Conservation (phyloP, 305 asterid species). For the Fraxinus ornus region DNA sequence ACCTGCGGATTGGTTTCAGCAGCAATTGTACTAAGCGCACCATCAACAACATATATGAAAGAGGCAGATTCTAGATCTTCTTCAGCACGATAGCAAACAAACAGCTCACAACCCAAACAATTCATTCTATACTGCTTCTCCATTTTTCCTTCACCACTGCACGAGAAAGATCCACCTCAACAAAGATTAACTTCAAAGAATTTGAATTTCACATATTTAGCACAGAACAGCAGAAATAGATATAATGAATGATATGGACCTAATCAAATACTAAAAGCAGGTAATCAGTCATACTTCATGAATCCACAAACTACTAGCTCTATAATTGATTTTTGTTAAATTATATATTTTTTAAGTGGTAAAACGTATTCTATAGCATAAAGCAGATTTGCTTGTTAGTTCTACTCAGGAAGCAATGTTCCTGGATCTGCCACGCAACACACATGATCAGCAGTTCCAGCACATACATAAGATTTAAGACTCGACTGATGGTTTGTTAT, state of each 20-base stretch:
- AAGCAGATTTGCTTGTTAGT: not conserved
- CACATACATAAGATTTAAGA: not conserved
- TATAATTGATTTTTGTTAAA: not conserved
- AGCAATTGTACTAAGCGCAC: conserved; percentile 92
- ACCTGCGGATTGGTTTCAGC: conserved; percentile 99
- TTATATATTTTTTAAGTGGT: not conserved
- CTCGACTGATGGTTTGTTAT: not conserved
- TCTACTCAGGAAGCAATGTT: not conserved
- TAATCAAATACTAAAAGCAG: not conserved
- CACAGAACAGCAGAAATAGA: not conserved
- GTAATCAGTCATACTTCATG: not conserved
- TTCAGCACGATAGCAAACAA: conserved; percentile 94
- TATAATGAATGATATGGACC: not conserved
- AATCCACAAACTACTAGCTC: conserved; percentile 1
- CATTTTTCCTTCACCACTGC: conserved; percentile 91
- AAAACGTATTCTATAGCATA: not conserved
- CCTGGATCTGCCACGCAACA: not conserved
- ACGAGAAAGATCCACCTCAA: conserved; percentile 27
- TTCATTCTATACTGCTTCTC: conserved; percentile 94
- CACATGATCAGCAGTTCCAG: not conserved
- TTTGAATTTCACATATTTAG: not conserved
- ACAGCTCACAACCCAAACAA: conserved; percentile 88
- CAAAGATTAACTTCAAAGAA: not conserved
- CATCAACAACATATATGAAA: conserved; percentile 83
- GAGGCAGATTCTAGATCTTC: conserved; percentile 84